Conservation (phyloP, 352 stramenopile species). For the Pythium biforme region DNA sequence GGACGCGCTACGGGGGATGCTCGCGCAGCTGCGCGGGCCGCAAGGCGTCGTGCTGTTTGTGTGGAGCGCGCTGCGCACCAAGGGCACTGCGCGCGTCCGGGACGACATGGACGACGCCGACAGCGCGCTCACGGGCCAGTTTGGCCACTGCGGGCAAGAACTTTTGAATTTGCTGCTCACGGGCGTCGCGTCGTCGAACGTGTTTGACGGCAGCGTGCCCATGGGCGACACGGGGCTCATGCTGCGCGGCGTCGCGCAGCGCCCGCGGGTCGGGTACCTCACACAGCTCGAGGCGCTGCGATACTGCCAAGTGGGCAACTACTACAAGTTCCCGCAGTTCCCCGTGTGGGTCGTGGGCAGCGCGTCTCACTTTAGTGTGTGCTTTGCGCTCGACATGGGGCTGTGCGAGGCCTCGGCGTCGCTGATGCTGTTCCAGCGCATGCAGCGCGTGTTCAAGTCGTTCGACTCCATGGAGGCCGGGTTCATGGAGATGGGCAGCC, state of each 20-base stretch:
- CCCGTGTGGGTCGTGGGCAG: slow-evolving; percentile 91
- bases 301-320: slow-evolving; percentile 90
- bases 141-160: slow-evolving; percentile 85
- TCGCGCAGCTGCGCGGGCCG: slow-evolving; percentile 33
- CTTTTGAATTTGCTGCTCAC: slow-evolving; percentile 85
- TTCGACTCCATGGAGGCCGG: slow-evolving; percentile 87
- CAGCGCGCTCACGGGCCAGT: slow-evolving; percentile 57
- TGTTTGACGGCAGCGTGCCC: slow-evolving; percentile 78
- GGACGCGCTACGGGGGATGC: slow-evolving; percentile 8
- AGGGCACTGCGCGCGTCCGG: slow-evolving; percentile 38
- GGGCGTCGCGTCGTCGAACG: slow-evolving; percentile 74
- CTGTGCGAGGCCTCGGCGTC: slow-evolving; percentile 67
- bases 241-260: slow-evolving; percentile 55
- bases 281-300: slow-evolving; percentile 87
- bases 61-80: slow-evolving; percentile 66
- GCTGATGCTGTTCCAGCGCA: slow-evolving; percentile 76
- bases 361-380: slow-evolving; percentile 89
- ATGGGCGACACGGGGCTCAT: slow-evolving; percentile 77
- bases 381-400: slow-evolving; percentile 66
- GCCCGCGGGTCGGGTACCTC: slow-evolving; percentile 79
- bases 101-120: slow-evolving; percentile 77
- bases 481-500: slow-evolving; percentile 70
- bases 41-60: slow-evolving; percentile 73
- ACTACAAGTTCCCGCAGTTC: slow-evolving; percentile 87
- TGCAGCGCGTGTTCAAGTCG: slow-evolving; percentile 88